Evolutionary conservation across 331 rosid genomes (phyloP).

Genomic region (Saraca asoca): DNA sequence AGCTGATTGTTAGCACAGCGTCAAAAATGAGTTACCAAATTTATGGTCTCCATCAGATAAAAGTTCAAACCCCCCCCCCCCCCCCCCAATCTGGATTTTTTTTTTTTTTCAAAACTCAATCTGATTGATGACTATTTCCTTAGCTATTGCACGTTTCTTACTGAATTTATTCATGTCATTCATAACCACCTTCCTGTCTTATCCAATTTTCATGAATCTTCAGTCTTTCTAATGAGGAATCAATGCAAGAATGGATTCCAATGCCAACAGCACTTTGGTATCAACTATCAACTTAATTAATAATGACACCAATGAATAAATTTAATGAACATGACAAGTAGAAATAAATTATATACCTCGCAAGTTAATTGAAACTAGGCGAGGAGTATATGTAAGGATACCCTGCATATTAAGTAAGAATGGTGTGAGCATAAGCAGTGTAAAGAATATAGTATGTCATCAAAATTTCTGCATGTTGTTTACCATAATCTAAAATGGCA

Average conservation of each 20-base stretch:
- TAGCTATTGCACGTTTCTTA: background rate
- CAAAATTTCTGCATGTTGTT: background rate
- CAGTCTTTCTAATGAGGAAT: too few relatives aligned
- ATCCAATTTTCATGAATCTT: too few relatives aligned
- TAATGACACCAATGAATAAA: constrained; percentile 13
- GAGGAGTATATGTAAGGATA: constrained; percentile 69
- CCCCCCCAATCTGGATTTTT: constrained; percentile 4
- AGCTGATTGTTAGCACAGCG: background rate
- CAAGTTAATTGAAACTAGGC: constrained; percentile 73
- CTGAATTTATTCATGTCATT: too few relatives aligned
- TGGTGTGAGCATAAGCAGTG: constrained; percentile 25
- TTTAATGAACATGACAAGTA: constrained; percentile 19
- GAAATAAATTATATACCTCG: constrained; percentile 56
- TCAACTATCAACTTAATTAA: constrained; percentile 12
- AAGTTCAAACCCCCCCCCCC: constrained; percentile 1
- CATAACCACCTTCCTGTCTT: too few relatives aligned
- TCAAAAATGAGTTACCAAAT: constrained; percentile 20
- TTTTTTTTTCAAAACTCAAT: constrained; percentile 20
- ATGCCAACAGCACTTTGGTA: too few relatives aligned
- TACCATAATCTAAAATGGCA: too few relatives aligned
- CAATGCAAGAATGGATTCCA: too few relatives aligned
- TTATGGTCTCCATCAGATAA: background rate
- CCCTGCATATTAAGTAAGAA: constrained; percentile 61
- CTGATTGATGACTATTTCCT: constrained; percentile 8
- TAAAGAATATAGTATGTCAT: background rate